phyloP scores from a whole-genome alignment of 129 eudicot genomes.

The Heracleum sosnowskyi region DNA sequence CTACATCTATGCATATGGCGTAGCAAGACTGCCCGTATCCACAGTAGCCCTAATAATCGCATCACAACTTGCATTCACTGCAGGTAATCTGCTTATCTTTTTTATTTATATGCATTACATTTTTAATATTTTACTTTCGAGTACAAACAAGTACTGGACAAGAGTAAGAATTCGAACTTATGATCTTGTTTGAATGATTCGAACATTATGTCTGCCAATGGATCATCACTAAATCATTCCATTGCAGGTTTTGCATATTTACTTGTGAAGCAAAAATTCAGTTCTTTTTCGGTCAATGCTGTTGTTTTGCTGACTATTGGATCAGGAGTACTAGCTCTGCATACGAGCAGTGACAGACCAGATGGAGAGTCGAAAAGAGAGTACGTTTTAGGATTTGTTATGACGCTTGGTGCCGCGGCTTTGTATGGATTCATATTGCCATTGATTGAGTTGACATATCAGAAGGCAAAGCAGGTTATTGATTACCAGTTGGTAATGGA shows the following conservation, averaged over 20 bases:
- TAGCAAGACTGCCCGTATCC: slow-evolving; percentile 32
- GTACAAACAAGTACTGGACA: too few relatives aligned
- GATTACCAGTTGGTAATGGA: slow-evolving; percentile 42
- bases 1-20: slow-evolving; percentile 31
- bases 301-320: slow-evolving; percentile 34
- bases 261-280: slow-evolving; percentile 41
- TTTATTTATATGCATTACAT: not conserved
- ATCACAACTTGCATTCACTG: slow-evolving; percentile 35
- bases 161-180: not conserved
- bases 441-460: slow-evolving; percentile 31
- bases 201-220: too few relatives aligned
- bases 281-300: slow-evolving; percentile 33
- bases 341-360: slow-evolving; percentile 36
- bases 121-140: not conserved
- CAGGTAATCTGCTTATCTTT: not conserved
- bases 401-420: slow-evolving; percentile 31
- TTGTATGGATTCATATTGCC: slow-evolving; percentile 37
- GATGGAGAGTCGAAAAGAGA: slow-evolving; percentile 32
- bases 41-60: slow-evolving; percentile 30
- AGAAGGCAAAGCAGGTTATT: slow-evolving; percentile 27
- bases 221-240: too few relatives aligned
- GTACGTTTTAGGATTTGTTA: slow-evolving; percentile 34
- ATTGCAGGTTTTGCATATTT: slow-evolving; percentile 32
- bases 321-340: slow-evolving; percentile 35
- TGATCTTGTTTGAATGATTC: not conserved